Conservation (phyloP, 257 asterid genomes). For the Ophiorrhiza pumila region DNA sequence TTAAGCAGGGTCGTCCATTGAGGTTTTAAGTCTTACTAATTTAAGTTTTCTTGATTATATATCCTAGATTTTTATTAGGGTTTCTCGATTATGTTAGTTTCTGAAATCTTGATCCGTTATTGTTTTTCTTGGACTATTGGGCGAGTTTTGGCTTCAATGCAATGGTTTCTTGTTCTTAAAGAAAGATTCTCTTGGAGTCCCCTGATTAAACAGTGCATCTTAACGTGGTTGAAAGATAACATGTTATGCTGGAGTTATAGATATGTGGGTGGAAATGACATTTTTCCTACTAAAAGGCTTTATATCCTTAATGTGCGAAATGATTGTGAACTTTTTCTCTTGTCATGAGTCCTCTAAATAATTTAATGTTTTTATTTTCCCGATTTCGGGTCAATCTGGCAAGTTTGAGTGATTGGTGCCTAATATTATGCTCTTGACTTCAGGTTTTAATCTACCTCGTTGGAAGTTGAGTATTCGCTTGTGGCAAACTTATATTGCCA, state of each 20-base stretch:
- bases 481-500: constrained; percentile 11
- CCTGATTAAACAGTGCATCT: neutral
- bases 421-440: neutral
- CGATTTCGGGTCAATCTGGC: neutral
- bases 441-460: constrained; percentile 28
- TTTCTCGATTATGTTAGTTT: too few relatives aligned
- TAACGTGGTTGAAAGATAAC: neutral
- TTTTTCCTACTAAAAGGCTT: neutral
- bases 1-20: too few relatives aligned
- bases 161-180: too few relatives aligned
- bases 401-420: neutral
- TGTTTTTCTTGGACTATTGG: too few relatives aligned
- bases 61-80: too few relatives aligned
- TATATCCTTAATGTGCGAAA: neutral
- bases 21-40: too few relatives aligned
- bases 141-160: too few relatives aligned
- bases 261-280: neutral
- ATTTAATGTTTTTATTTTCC: neutral
- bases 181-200: neutral
- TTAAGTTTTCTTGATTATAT: too few relatives aligned
- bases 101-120: too few relatives aligned
- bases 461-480: constrained; percentile 12
- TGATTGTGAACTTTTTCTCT: neutral
- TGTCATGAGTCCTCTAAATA: neutral
- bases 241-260: neutral